Conservation (phyloP, 164 flowering plant species). For the Chimonanthus salicifolius region DNA sequence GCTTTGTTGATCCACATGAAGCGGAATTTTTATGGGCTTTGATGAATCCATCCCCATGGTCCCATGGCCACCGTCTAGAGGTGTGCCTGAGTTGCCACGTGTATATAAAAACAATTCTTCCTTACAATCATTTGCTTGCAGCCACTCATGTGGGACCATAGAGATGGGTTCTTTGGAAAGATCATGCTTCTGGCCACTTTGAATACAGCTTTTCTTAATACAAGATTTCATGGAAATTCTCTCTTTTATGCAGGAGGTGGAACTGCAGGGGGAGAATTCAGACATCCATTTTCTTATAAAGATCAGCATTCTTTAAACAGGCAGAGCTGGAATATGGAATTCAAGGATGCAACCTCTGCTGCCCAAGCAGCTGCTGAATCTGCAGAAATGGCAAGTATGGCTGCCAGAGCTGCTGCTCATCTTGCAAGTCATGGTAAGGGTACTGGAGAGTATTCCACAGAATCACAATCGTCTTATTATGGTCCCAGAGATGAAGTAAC, state of each 20-base stretch:
- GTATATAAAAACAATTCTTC: too few relatives aligned
- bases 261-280: constrained; percentile 18
- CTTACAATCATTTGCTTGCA: too few relatives aligned
- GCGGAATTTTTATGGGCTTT: too few relatives aligned
- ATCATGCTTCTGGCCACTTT: not conserved
- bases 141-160: too few relatives aligned
- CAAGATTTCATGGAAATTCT: not conserved
- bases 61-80: too few relatives aligned
- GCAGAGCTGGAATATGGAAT: constrained; percentile 66
- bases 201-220: not conserved
- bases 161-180: not conserved
- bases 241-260: constrained; percentile 25
- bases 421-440: constrained; percentile 47
- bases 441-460: constrained; percentile 34
- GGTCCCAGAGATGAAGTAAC: constrained; percentile 5
- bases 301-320: constrained; percentile 18
- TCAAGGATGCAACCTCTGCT: constrained; percentile 90
- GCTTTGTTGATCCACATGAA: too few relatives aligned
- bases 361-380: constrained; percentile 99
- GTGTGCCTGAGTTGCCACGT: too few relatives aligned
- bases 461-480: constrained; percentile 22
- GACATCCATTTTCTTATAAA: constrained; percentile 23
- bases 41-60: too few relatives aligned
- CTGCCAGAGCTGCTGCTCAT: constrained; percentile 96
- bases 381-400: constrained; percentile 90